Evolutionary conservation across 257 asterid genomes (phyloP).

Genomic region (Plectranthus barbatus): DNA sequence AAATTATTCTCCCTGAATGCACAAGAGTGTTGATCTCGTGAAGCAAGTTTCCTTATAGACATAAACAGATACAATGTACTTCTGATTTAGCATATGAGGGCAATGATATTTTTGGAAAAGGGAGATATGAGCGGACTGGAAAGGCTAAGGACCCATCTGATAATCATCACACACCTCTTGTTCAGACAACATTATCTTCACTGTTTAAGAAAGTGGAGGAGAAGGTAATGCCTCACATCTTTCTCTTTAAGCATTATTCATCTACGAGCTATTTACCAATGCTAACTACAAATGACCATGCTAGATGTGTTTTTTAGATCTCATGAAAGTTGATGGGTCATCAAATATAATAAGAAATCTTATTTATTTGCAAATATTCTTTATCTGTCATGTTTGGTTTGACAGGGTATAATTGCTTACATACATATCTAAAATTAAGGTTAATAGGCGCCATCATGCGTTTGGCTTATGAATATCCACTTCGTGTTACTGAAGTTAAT

Average conservation of each 20-base stretch:
- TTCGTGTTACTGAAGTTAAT: neutral
- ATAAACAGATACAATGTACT: slow-evolving; percentile 30
- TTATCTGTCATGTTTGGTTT: neutral
- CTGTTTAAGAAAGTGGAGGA: slow-evolving; percentile 74
- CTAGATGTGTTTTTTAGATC: neutral
- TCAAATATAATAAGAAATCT: neutral
- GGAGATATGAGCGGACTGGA: slow-evolving; percentile 24
- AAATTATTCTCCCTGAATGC: slow-evolving; percentile 1
- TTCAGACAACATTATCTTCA: slow-evolving; percentile 71
- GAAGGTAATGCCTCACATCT: slow-evolving; percentile 37
- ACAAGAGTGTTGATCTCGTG: slow-evolving; percentile 12
- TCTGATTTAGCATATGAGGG: slow-evolving; percentile 28
- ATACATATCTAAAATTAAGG: neutral
- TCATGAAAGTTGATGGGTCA: slow-evolving; percentile 1
- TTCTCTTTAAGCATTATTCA: slow-evolving; percentile 1
- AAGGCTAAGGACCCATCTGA: slow-evolving; percentile 31
- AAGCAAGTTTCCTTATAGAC: slow-evolving; percentile 35
- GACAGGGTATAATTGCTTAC: neutral
- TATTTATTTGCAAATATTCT: neutral
- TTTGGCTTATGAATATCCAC: neutral
- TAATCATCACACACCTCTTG: slow-evolving; percentile 39
- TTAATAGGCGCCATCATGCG: neutral
- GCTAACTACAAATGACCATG: neutral
- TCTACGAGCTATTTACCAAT: neutral
- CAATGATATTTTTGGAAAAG: slow-evolving; percentile 28